phyloP scores from a whole-genome alignment of 371 early-diverging fungal genomes.

The Mortierella sp. region DNA sequence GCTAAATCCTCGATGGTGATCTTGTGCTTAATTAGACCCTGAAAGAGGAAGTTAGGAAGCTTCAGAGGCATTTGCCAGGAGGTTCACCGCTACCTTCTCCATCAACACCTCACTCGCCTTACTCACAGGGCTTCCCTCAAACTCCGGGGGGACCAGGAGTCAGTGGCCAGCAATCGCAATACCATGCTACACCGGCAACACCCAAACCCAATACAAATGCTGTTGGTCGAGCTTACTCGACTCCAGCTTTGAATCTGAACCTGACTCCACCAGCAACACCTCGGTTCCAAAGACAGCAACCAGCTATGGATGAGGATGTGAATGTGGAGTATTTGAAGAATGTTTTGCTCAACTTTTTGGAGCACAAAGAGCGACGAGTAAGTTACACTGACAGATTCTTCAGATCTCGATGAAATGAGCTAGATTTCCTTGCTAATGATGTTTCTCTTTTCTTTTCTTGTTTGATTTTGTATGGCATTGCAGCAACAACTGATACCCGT shows the following conservation, averaged over 20 bases:
- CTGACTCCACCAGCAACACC: slow-evolving; percentile 40
- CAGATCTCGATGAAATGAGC: neutral
- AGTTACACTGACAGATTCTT: slow-evolving; percentile 14
- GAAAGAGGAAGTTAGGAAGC: slow-evolving; percentile 71
- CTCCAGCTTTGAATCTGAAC: slow-evolving; percentile 14
- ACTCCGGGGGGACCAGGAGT: slow-evolving; percentile 18
- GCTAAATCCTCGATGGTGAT: neutral
- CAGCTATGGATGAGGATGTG: slow-evolving; percentile 60
- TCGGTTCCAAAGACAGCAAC: slow-evolving; percentile 28
- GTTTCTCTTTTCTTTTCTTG: neutral
- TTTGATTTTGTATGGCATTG: slow-evolving; percentile 9
- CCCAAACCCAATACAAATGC: slow-evolving; percentile 11
- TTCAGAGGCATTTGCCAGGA: slow-evolving; percentile 22
- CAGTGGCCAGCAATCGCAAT: neutral
- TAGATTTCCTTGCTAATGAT: neutral
- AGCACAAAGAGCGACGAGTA: slow-evolving; percentile 80
- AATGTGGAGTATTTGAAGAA: slow-evolving; percentile 89
- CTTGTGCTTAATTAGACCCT: slow-evolving; percentile 60
- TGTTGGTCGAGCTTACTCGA: slow-evolving; percentile 19
- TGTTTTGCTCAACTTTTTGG: slow-evolving; percentile 88
- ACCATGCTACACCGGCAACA: slow-evolving; percentile 4
- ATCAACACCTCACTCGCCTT: slow-evolving; percentile 25
- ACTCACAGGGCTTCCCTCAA: slow-evolving; percentile 17
- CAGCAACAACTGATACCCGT: slow-evolving; percentile 86
- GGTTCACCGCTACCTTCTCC: slow-evolving; percentile 36